A percentile compares a stretch with the other conserved stretches of the same genome.
Conservation (phyloP, 257 asterid genomes). For the Forsythia suspensa region DNA sequence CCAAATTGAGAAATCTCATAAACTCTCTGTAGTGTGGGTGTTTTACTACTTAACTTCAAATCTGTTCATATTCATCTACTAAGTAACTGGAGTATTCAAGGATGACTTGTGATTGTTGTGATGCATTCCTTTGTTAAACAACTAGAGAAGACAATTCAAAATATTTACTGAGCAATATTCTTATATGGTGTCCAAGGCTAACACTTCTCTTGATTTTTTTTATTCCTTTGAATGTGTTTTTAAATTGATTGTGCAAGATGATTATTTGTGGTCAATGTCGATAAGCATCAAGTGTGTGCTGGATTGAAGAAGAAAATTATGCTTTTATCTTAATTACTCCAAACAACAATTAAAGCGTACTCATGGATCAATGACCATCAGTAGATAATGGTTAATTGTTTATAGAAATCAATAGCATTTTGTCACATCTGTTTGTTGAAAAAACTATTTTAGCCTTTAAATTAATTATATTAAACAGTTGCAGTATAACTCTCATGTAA, state of each 20-base stretch:
- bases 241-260: not conserved
- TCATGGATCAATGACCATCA: not conserved
- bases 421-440: too few relatives aligned
- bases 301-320: not conserved
- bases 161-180: not conserved
- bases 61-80: not conserved
- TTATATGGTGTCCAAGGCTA: not conserved
- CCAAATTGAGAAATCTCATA: slow-evolving; percentile 48
- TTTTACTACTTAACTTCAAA: not conserved
- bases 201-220: not conserved
- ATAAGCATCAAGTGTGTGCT: not conserved
- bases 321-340: not conserved
- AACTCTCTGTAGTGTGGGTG: slow-evolving; percentile 68
- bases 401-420: not conserved
- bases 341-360: not conserved
- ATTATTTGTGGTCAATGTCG: not conserved
- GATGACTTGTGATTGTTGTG: not conserved
- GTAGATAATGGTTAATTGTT: not conserved
- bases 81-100: not conserved
- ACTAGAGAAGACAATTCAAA: not conserved
- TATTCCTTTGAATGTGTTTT: not conserved
- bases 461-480: too few relatives aligned
- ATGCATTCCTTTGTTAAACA: too few relatives aligned
- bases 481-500: too few relatives aligned
- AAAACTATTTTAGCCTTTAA: too few relatives aligned